Base-by-base conservation (phyloP, 441 rosid genomes). In the Macaranga tanarius region DNA sequence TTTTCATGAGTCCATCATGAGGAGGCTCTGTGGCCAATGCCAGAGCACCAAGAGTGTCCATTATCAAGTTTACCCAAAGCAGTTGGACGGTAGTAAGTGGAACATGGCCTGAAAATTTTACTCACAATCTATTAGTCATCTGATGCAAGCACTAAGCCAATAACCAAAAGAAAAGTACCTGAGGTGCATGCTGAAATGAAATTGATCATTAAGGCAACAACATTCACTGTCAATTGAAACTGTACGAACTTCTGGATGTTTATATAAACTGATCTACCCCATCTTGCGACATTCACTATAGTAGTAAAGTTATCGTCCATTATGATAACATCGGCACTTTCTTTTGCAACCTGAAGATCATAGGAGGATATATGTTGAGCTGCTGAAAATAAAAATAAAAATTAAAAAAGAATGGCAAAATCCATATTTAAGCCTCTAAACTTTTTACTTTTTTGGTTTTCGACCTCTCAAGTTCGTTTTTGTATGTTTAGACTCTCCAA, bases 171-270 rank as follows among this genome's bases (percentile, higher is more conserved):
- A 38, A 25, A 54, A 40, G 16, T 44, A 89, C 92, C 92, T 77
- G 91, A 70, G 75, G 82, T 28, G 78, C 95, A 90, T 0, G 87
- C 90, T 0, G 89, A 86, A 23, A 81, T 75, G 51, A 86, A 83
- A 75, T 88, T 88, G 70, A 88, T 76, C 70, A 86, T 71, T 5
- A 86, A 73, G 0, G 89, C 90, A 0, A 83, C 87, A 16, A 86
- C 80, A 26, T 88, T 88, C 40, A 86, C 92, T 0, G 90, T 88
- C n/a, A 86, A 77, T 66, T 88, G 88, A 78, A 88, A 88, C 48
- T 85, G 89, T 22, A 87, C 82, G 59, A 87, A 86, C 64, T 86
- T 87, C 61, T 88, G 88, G 54, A 88, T 88, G 85, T 88, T 88
- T 64, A 74, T 79, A 73, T 83, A 84, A n/a, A 88, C 88, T n/a